Percentiles rank a stretch among this genome's conserved stretches.
Conservation (phyloP, 164 flowering plant species). For the Kingdonia uniflora region DNA sequence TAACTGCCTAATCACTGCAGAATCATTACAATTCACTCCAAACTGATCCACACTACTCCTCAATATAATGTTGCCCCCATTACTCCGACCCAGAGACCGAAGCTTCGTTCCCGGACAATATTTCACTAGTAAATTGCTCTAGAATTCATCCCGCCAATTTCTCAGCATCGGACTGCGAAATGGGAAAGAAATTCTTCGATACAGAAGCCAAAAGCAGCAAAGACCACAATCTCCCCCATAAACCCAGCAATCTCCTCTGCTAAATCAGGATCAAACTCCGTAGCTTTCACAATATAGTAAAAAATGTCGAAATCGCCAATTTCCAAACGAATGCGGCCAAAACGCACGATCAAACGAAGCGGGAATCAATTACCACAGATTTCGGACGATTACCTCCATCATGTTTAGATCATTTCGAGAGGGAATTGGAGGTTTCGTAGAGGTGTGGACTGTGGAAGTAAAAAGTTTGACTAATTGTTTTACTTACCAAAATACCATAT, state of each 20-base stretch:
- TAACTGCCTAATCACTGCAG: constrained; percentile 22
- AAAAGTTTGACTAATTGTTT: too few relatives aligned
- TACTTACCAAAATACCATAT: too few relatives aligned
- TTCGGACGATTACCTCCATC: constrained; percentile 36
- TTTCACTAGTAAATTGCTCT: constrained; percentile 29
- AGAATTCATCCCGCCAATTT: too few relatives aligned
- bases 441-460: too few relatives aligned
- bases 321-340: constrained; percentile 82
- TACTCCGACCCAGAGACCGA: too few relatives aligned
- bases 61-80: constrained; percentile 40
- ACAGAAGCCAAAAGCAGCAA: too few relatives aligned
- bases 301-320: too few relatives aligned
- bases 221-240: too few relatives aligned
- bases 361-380: constrained; percentile 41
- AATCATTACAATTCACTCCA: constrained; percentile 16
- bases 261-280: constrained; percentile 46
- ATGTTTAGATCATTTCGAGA: too few relatives aligned
- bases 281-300: constrained; percentile 40
- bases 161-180: constrained; percentile 50
- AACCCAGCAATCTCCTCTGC: constrained; percentile 39
- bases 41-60: constrained; percentile 41
- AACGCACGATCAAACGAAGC: constrained; percentile 44
- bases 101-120: constrained; percentile 43
- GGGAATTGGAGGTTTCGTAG: too few relatives aligned
- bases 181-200: constrained; percentile 49